Conservation (phyloP, 2,329 filamentous ascomycete genomes). For the Endocalyx cinctus region DNA sequence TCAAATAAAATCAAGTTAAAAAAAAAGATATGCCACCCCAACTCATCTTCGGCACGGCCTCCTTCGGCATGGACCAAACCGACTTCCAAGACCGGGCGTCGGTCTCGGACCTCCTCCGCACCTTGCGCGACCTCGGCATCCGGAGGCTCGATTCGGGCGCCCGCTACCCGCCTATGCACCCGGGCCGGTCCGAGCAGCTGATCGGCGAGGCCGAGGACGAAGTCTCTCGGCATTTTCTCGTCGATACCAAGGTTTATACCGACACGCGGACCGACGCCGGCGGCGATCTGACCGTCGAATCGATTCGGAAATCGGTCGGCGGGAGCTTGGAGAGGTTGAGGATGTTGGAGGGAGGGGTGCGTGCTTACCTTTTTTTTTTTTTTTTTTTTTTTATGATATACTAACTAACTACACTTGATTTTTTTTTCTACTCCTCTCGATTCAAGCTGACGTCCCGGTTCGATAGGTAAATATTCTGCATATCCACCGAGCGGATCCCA, state of each 20-base stretch:
- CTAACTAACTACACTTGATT: too few species aligned
- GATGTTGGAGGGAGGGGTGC: conserved; percentile 9
- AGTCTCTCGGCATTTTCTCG: conserved; percentile 16
- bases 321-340: conserved; percentile 25
- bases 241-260: conserved; percentile 33
- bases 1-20: too few species aligned
- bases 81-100: conserved; percentile 19
- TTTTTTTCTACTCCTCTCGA: too few species aligned
- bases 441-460: too few species aligned
- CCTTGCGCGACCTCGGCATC: conserved; percentile 14
- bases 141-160: conserved; percentile 21
- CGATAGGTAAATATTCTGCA: conserved; percentile 32
- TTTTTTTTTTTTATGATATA: too few species aligned
- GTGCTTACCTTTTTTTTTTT: too few species aligned
- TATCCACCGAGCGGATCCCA: conserved; percentile 29
- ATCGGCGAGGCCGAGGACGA: conserved; percentile 23
- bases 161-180: conserved; percentile 27
- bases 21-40: conserved; percentile 23
- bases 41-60: conserved; percentile 24
- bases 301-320: conserved; percentile 21
- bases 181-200: conserved; percentile 27
- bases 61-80: conserved; percentile 21
- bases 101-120: conserved; percentile 13
- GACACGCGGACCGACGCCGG: conserved; percentile 22
- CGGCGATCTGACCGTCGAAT: conserved; percentile 21